Base-by-base conservation (phyloP, 164 flowering plant genomes). In the Tetrastigma voinierianum region DNA sequence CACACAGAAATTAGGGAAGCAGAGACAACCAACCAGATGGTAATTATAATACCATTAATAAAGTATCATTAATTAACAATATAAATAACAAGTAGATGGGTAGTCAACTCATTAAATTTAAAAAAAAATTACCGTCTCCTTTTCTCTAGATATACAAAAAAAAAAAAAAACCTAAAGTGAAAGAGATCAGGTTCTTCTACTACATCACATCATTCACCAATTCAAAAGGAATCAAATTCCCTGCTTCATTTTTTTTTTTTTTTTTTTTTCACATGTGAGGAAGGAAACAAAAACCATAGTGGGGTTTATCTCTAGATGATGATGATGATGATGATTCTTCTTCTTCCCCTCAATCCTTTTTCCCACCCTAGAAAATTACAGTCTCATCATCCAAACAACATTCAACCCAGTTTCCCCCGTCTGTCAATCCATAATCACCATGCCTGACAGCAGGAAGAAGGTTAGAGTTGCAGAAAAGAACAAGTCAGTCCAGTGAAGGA, bases 211-310 rank as follows among this genome's bases (percentile, higher is more conserved):
- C 64, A 59, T 54, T 46, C 53, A 61, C 62, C 9, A 59, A 7
- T 23, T 58, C 48, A 62, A 51, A 55, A 16, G 78, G 81, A 74
- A 80, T 77, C 83, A 53, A 69, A 77, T 72, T 67, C 77, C 75
- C 11, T 25, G 3, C 59, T 53, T n/a, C n/a, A n/a, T n/a, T n/a
- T n/a, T n/a, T n/a, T n/a, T n/a, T n/a, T n/a, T n/a, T n/a, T n/a
- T n/a, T n/a, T n/a, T n/a, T 64, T 69, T 67, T 70, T 72, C 56
- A 54, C 65, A 69, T 4, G 19, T 60, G 46, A 51, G 51, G 20
- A 19, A 51, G 21, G 18, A 59, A 23, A 62, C 60, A 32, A 67
- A 75, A 64, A 53, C 48, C 61, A 61, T 44, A 72, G 71, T 72
- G 80, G 79, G 77, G 68, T 55, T 49, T 71, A 65, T 47, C 63